Evolutionary conservation across 179 eudicot genomes (phyloP), one percentile per base, ranked within the genome.

Genomic region (Corrigiola litoralis): DNA sequence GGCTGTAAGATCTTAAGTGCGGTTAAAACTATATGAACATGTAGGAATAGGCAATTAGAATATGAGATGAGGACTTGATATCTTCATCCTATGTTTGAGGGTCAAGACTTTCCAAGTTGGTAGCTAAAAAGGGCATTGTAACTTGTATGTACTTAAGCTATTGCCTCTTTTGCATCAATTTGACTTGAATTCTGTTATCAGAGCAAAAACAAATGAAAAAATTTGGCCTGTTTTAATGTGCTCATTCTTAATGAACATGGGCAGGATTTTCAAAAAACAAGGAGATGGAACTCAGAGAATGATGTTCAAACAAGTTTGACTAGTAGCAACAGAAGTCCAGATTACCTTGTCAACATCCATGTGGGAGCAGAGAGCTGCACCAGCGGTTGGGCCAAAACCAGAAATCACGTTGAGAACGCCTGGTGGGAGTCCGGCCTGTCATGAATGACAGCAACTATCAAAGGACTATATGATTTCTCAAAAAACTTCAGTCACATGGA

Each of bases 321-420:
- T 24, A 49, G 12, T 12, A 66, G 32, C 10, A 42, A 14, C 13
- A 27, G 28, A 58, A 44, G 21, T 44, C 37, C 16, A 28, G 2
- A 51, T 56, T 59, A 84, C 92, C 89, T 87, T 87, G 73, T 87
- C 87, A 3, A 87, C 83, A 25, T 87, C 75, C 89, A 82, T 84
- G 74, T 87, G 94, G 65, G 87, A 75, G 68, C 87, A 87, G 58
- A 87, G 82, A 63, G 94, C 83, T 7, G 94, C 94, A 60, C 94
- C 94, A 40, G 94, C 94, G 46, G 94, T 82, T 11, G 89, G 86
- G 33, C 94, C 94, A 27, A 47, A 87, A 21, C 94, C 94, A 13
- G 89, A 80, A 66, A 87, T 73, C 5, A 87, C 65, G 66, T 87
- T 87, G 18, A 87, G 82, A 56, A 84, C 94, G 46, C 94, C 94